Evolutionary conservation across 2,329 filamentous ascomycete species (phyloP).

Genomic region (Penicillium glabrum): DNA sequence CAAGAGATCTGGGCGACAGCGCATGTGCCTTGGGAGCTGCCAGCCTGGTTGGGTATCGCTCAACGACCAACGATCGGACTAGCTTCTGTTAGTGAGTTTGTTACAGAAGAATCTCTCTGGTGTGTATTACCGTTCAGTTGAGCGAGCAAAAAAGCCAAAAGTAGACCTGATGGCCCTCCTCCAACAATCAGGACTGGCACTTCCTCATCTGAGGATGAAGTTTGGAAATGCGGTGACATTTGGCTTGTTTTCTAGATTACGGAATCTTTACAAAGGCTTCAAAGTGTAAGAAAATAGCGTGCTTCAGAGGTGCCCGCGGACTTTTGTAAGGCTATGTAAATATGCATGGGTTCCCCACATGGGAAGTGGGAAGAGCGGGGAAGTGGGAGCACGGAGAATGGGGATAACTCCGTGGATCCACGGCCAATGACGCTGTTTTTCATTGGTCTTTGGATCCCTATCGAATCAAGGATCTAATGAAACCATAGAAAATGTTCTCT

Average conservation of each 20-base stretch:
- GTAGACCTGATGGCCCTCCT: constrained; percentile 38
- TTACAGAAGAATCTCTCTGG: not conserved
- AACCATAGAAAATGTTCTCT: not conserved
- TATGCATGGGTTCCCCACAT: not conserved
- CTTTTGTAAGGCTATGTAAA: not conserved
- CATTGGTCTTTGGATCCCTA: not conserved
- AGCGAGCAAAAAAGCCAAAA: constrained; percentile 35
- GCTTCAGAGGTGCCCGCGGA: not conserved
- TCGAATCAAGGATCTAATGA: not conserved
- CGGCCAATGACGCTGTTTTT: too few species aligned
- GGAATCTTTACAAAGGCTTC: not conserved
- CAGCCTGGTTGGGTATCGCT: constrained; percentile 26
- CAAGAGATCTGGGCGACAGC: constrained; percentile 28
- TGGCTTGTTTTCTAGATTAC: not conserved
- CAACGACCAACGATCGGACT: constrained; percentile 30
- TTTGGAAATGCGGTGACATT: constrained; percentile 3
- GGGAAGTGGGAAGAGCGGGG: constrained; percentile 1
- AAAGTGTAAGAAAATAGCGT: not conserved
- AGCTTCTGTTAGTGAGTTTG: not conserved
- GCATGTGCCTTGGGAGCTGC: constrained; percentile 32
- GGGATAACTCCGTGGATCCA: not conserved
- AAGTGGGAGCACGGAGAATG: not conserved
- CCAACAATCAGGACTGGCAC: constrained; percentile 32
- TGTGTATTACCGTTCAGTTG: constrained; percentile 26
- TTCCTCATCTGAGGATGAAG: not conserved